These are phyloP conservation scores for Cylindrotheca fusiformis DNA, from an alignment of 108 stramenopile genomes.

Conservation along the genomic window DNA sequence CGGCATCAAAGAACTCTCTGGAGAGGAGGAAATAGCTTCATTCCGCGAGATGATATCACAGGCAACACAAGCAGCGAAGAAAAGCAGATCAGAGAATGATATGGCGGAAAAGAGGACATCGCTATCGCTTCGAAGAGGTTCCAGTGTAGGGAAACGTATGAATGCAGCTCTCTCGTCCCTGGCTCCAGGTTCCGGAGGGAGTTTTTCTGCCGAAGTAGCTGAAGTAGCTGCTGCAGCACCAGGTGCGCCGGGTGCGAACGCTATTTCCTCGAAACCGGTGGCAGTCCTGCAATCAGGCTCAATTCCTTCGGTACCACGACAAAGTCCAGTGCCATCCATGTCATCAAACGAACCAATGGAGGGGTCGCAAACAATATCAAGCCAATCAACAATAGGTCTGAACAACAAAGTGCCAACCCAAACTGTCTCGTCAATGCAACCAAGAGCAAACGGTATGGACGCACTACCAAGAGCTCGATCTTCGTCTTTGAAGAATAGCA, in stretches of 20 bases:
- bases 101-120: constrained; percentile 32
- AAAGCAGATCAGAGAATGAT: constrained; percentile 14
- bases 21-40: constrained; percentile 34
- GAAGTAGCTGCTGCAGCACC: neutral
- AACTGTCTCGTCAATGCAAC: neutral
- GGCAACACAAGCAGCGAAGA: constrained; percentile 29
- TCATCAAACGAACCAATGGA: neutral
- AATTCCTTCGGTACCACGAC: neutral
- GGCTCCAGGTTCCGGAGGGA: constrained; percentile 23
- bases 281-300: neutral
- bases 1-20: constrained; percentile 4
- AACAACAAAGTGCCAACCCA: neutral
- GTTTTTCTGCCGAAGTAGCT: neutral
- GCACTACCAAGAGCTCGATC: neutral
- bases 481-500: neutral
- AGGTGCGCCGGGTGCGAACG: neutral
- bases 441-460: neutral
- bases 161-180: constrained; percentile 64
- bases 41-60: constrained; percentile 24
- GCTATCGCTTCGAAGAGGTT: constrained; percentile 57
- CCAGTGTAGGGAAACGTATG: constrained; percentile 69
- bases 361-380: neutral
- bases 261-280: neutral
- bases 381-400: neutral
- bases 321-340: no score